phyloP scores from a whole-genome alignment of 73 alveolate species.

The Paramecium caudatum region DNA sequence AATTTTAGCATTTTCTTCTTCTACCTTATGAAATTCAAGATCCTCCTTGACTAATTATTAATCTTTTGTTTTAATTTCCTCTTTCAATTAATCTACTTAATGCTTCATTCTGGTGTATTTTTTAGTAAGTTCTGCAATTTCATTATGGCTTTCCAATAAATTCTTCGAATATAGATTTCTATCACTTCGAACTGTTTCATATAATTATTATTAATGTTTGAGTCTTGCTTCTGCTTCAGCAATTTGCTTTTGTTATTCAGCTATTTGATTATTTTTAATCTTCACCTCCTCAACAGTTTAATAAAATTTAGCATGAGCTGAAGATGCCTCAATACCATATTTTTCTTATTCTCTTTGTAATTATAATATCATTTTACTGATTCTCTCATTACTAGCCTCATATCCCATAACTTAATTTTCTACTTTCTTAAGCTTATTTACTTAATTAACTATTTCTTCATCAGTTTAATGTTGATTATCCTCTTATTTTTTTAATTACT shows the following conservation, averaged over 20 bases:
- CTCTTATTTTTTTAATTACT: slow-evolving; percentile 84
- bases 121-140: slow-evolving; percentile 90
- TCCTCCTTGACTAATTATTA: slow-evolving; percentile 89
- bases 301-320: slow-evolving; percentile 97
- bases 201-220: slow-evolving; percentile 98
- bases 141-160: slow-evolving; percentile 97
- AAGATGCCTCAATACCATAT: slow-evolving; percentile 96
- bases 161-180: slow-evolving; percentile 98
- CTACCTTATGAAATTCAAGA: slow-evolving; percentile 85
- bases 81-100: slow-evolving; percentile 93
- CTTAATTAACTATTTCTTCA: slow-evolving; percentile 80
- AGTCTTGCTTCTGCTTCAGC: slow-evolving; percentile 98
- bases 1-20: slow-evolving; percentile 89
- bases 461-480: slow-evolving; percentile 83
- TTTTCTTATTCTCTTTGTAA: slow-evolving; percentile 89
- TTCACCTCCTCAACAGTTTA: slow-evolving; percentile 97
- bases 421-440: slow-evolving; percentile 85
- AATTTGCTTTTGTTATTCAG: slow-evolving; percentile 95
- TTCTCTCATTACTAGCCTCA: slow-evolving; percentile 83
- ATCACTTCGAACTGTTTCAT: slow-evolving; percentile 99
- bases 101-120: slow-evolving; percentile 94
- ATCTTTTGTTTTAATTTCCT: slow-evolving; percentile 93
- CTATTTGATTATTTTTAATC: slow-evolving; percentile 93
- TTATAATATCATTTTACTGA: slow-evolving; percentile 81
- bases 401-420: slow-evolving; percentile 87